Conservation (phyloP, 1,139 yeast species). For the Saccharomyces pastorianus region DNA sequence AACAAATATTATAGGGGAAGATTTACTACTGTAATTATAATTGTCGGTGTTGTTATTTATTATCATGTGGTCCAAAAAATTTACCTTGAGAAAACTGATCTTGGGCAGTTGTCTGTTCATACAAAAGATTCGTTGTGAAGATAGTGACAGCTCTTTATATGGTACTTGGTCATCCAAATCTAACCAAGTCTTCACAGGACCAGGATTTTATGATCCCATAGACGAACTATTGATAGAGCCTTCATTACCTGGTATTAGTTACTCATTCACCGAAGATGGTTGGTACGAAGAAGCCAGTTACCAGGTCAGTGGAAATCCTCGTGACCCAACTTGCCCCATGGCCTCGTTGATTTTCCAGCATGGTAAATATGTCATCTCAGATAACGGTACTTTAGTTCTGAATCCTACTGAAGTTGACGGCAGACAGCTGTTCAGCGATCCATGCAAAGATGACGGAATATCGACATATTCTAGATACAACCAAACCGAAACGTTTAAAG, state of each 20-base stretch:
- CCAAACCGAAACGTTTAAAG: constrained; percentile 54
- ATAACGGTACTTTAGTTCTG: constrained; percentile 61
- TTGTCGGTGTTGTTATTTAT: background rate
- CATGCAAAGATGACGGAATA: constrained; percentile 54
- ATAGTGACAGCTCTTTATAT: constrained; percentile 32
- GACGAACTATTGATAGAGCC: constrained; percentile 93
- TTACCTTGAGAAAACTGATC: background rate
- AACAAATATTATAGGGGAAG: background rate
- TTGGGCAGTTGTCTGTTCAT: background rate
- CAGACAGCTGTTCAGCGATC: constrained; percentile 80
- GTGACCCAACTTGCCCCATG: constrained; percentile 69
- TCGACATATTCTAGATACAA: constrained; percentile 66
- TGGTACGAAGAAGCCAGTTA: constrained; percentile 84
- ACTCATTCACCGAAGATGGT: constrained; percentile 89
- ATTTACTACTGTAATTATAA: background rate
- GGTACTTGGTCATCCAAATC: constrained; percentile 98
- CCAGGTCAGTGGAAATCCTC: constrained; percentile 63
- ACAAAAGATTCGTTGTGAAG: background rate
- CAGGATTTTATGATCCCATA: constrained; percentile 92
- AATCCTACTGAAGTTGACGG: constrained; percentile 84
- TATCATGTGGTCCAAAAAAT: background rate
- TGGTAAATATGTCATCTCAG: constrained; percentile 59
- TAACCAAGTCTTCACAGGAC: constrained; percentile 91
- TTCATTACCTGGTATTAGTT: constrained; percentile 86
- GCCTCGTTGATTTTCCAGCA: constrained; percentile 85